Conservation (phyloP, 2,329 filamentous ascomycete genomes). For the Xylaria sp. region DNA sequence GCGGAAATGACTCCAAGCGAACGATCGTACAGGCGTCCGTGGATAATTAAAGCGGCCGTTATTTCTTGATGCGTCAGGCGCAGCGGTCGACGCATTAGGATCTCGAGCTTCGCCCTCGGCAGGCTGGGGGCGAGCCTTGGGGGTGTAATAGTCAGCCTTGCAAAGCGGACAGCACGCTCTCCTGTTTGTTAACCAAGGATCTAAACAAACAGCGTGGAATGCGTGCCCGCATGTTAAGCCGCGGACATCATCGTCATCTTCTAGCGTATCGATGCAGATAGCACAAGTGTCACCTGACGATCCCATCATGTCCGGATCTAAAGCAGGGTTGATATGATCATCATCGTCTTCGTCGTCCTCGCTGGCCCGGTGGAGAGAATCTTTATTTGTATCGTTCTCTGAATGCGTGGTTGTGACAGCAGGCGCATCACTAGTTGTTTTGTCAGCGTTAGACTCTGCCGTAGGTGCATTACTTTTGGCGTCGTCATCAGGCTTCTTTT, state of each 20-base stretch:
- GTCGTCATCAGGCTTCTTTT: conserved; percentile 29
- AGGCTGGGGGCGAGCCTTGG: conserved; percentile 75
- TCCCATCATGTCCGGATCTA: conserved; percentile 79
- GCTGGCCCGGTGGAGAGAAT: conserved; percentile 30
- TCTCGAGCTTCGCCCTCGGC: conserved; percentile 48
- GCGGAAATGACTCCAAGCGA: conserved; percentile 43
- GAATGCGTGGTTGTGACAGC: conserved; percentile 31
- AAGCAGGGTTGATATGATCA: conserved; percentile 80
- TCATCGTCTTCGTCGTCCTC: conserved; percentile 71
- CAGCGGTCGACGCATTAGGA: conserved; percentile 34
- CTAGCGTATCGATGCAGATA: conserved; percentile 92
- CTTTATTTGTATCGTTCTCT: conserved; percentile 32
- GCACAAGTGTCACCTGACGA: conserved; percentile 92
- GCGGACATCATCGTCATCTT: conserved; percentile 94
- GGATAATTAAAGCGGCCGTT: conserved; percentile 57
- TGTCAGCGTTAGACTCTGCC: neutral
- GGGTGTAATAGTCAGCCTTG: conserved; percentile 96
- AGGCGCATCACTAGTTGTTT: conserved; percentile 10
- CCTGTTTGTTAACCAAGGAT: conserved; percentile 94
- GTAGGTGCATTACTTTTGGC: conserved; percentile 37
- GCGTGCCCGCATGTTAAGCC: conserved; percentile 96
- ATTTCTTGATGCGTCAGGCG: conserved; percentile 43
- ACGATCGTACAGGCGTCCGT: conserved; percentile 47
- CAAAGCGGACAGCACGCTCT: conserved; percentile 96
- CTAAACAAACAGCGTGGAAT: conserved; percentile 94